Conservation (phyloP, 225 moss, liverwort and hornwort genomes). For the Polytrichum commune region DNA sequence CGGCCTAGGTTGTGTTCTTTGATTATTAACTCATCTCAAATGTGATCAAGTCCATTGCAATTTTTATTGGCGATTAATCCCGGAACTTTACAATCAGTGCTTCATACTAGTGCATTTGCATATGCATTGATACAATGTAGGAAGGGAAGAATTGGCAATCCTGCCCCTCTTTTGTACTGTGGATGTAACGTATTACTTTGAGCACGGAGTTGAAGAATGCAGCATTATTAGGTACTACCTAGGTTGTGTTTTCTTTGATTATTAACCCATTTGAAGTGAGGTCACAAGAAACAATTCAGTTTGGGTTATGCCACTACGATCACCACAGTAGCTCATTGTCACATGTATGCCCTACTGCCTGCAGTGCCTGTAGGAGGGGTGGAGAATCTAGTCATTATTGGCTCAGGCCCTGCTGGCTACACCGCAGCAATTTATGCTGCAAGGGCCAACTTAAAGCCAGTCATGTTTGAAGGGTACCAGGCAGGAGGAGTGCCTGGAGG, state of each 20-base stretch:
- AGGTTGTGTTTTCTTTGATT: not conserved
- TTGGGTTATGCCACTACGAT: not conserved
- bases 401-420: slow-evolving; percentile 94
- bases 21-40: not conserved
- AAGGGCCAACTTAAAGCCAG: slow-evolving; percentile 85
- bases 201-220: not conserved
- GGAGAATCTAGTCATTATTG: slow-evolving; percentile 93
- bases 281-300: not conserved
- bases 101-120: no score
- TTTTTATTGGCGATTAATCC: no score
- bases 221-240: not conserved
- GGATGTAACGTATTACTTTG: not conserved
- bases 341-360: slow-evolving; percentile 26
- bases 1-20: no score
- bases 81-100: no score
- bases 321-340: not conserved
- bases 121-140: no score
- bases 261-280: not conserved
- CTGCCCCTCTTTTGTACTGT: no score
- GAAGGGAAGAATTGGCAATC: no score
- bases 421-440: slow-evolving; percentile 98
- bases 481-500: slow-evolving; percentile 88
- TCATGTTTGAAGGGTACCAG: slow-evolving; percentile 89
- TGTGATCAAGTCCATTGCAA: not conserved
- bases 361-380: slow-evolving; percentile 82